These are phyloP conservation scores for Ephemerocybe angulata DNA, from an alignment of 768 basidiomycete species.

Conservation along the genomic window DNA sequence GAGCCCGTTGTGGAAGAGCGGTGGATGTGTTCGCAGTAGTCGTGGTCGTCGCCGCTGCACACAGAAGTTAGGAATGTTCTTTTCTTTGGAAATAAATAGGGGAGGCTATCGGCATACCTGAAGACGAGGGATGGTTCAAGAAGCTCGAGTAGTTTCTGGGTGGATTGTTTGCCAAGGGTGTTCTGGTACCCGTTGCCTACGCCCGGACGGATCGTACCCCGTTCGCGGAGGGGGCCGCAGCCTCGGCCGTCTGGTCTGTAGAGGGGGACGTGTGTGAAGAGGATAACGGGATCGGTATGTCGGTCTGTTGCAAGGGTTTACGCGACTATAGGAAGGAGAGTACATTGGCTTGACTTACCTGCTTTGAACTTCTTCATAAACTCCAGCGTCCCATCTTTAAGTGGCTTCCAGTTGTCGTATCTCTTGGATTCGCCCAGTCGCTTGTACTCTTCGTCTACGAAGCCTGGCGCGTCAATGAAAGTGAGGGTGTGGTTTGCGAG, in stretches of 20 bases:
- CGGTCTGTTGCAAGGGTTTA: constrained; percentile 21
- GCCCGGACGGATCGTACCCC: constrained; percentile 67
- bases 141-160: constrained; percentile 59
- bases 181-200: constrained; percentile 84
- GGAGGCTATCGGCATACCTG: constrained; percentile 46
- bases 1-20: constrained; percentile 21
- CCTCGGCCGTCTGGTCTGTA: constrained; percentile 59
- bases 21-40: constrained; percentile 79
- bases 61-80: not conserved
- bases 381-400: constrained; percentile 49
- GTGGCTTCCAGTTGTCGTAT: constrained; percentile 45
- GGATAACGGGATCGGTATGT: constrained; percentile 51
- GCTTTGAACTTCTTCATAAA: constrained; percentile 44
- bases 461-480: constrained; percentile 67
- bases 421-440: constrained; percentile 39
- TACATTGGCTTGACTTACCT: constrained; percentile 20
- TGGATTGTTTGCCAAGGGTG: constrained; percentile 63
- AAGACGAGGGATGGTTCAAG: constrained; percentile 69
- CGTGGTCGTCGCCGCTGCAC: constrained; percentile 92
- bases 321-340: not conserved
- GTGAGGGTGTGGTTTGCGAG: constrained; percentile 72
- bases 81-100: not conserved
- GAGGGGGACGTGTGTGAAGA: constrained; percentile 90
- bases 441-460: constrained; percentile 69
- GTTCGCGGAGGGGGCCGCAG: constrained; percentile 80